Evolutionary conservation across 108 stramenopile genomes (phyloP).

Genomic region (Fistulifera pelliculosa): DNA sequence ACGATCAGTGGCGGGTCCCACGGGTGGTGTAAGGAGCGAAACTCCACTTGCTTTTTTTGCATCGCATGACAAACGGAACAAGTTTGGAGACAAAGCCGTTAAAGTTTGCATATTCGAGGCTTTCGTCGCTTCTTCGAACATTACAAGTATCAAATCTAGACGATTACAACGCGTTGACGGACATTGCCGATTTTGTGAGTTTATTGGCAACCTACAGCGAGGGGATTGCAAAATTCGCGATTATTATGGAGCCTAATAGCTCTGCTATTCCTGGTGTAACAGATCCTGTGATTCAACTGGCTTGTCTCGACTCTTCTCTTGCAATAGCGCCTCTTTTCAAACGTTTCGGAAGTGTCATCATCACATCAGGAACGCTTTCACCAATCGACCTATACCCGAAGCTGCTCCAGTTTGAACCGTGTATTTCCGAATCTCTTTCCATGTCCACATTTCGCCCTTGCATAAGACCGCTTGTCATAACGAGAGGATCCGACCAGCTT

Average conservation of each 20-base stretch:
- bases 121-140: conserved; percentile 86
- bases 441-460: conserved; percentile 99
- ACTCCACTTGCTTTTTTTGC: conserved; percentile 91
- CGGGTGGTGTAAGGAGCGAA: conserved; percentile 83
- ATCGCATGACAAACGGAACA: conserved; percentile 87
- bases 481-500: conserved; percentile 88
- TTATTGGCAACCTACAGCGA: conserved; percentile 92
- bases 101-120: conserved; percentile 89
- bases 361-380: conserved; percentile 96
- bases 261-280: conserved; percentile 68
- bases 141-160: conserved; percentile 81
- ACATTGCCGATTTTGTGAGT: conserved; percentile 96
- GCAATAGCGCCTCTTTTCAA: conserved; percentile 97
- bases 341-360: conserved; percentile 92
- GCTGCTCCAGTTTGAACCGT: conserved; percentile 94
- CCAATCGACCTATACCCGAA: conserved; percentile 99
- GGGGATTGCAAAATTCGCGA: conserved; percentile 86
- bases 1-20: conserved; percentile 65
- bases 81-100: conserved; percentile 91
- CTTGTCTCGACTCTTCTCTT: conserved; percentile 94
- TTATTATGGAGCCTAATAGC: conserved; percentile 95
- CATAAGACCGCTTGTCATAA: conserved; percentile 94
- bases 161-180: conserved; percentile 87
- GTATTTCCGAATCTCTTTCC: conserved; percentile 86
- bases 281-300: conserved; percentile 89